These are phyloP conservation scores for Lipomyces orientalis DNA, from an alignment of 805 yeast species.

Conservation along the genomic window DNA sequence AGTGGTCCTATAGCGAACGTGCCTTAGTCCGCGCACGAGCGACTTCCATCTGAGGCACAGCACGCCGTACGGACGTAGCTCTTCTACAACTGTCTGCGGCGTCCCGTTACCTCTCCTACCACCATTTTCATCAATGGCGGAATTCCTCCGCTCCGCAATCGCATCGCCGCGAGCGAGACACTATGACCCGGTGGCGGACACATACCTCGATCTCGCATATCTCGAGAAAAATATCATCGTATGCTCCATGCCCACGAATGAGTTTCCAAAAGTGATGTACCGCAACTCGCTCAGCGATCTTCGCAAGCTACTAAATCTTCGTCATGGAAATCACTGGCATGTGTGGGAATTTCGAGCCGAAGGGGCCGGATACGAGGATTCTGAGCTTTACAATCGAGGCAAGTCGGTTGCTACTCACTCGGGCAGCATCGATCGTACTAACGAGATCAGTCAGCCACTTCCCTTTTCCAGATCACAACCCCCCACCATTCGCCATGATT, in stretches of 20 bases:
- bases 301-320: slow-evolving; percentile 52
- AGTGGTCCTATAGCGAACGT: background rate
- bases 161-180: slow-evolving; percentile 43
- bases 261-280: slow-evolving; percentile 52
- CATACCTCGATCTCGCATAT: slow-evolving; percentile 66
- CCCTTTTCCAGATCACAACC: slow-evolving; percentile 80
- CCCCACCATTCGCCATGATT: slow-evolving; percentile 68
- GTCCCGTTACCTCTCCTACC: background rate
- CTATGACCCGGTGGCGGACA: slow-evolving; percentile 43
- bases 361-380: slow-evolving; percentile 51
- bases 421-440: background rate
- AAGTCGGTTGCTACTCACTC: slow-evolving; percentile 6
- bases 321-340: slow-evolving; percentile 67
- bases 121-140: slow-evolving; percentile 35
- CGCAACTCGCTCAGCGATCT: slow-evolving; percentile 61
- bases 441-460: slow-evolving; percentile 45
- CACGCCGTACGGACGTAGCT: background rate
- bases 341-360: slow-evolving; percentile 76
- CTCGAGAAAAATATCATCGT: slow-evolving; percentile 70
- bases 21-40: background rate
- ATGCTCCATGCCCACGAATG: slow-evolving; percentile 73
- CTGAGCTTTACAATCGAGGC: slow-evolving; percentile 43
- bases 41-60: background rate
- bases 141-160: slow-evolving; percentile 41
- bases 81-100: background rate